Evolutionary conservation across 2,329 filamentous ascomycete genomes (phyloP), one percentile per base, ranked within the genome.

Genomic region (Cordyceps militaris): DNA sequence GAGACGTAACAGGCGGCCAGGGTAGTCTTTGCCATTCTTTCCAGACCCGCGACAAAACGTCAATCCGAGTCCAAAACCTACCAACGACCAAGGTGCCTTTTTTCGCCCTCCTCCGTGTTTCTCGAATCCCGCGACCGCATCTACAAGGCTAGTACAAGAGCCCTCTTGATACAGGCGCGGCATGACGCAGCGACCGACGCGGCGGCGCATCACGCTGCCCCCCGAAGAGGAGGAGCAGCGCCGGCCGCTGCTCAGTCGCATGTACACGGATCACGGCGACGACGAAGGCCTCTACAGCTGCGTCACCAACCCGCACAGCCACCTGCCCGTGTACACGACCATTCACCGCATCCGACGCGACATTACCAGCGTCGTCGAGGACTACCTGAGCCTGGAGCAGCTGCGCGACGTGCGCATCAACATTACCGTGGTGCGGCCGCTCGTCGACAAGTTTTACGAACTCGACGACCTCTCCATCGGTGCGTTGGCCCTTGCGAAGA

Each of bases 381-480:
- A 81, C 68, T 80, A 81, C 64, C 70, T 83, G 66, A 89, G 84
- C 58, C 75, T 88, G 57, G 87, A 91, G 64, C 89, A 94, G 74
- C 76, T 95, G 61, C 83, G 86, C 66, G 88, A 91, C 69, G 86
- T 91, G 57, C 82, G 89, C 59, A 91, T 94, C 77, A 94, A 94
- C 68, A 81, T 89, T 52, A 80, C 87, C 1, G 86, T 94, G 46
- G 85, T 94, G 21, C 82, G 90, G 59, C 90, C 90, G 1, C 74
- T 94, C 26, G 88, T 94, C n/a, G 88, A 94, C 68, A 87, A 89
- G 68, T 80, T 93, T 9, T 94, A 91, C 68, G 85, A 89, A 65
- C 79, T 86, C 59, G 81, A 89, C 59, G 90, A 94, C 73, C 85
- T 92, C 40, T 93, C 89, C 1, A 85, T 92, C 57, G 80, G 85